A percentile compares a stretch with the other conserved stretches of the same genome.
Evolutionary conservation across 1,284 basidiomycete species (phyloP).

Genomic region (Marasmius oreades): DNA sequence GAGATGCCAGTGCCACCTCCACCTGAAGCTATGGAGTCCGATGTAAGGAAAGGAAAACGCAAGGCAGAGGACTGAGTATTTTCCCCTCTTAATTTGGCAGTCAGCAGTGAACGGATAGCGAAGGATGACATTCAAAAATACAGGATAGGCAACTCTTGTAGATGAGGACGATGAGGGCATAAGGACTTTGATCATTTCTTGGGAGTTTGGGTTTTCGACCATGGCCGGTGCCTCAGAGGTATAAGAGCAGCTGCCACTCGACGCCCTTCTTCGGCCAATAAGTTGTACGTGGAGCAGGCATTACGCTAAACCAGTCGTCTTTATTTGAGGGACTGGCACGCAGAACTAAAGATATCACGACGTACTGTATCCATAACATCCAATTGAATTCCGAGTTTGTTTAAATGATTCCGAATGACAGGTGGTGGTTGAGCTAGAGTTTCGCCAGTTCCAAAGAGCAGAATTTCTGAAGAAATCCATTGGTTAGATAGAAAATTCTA

Average conservation of each 20-base stretch:
- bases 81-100: background rate
- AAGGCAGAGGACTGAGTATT: constrained; percentile 27
- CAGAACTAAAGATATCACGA: constrained; percentile 15
- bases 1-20: constrained; percentile 19
- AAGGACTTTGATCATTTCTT: background rate
- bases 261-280: constrained; percentile 89
- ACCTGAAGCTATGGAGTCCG: constrained; percentile 24
- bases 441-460: constrained; percentile 86
- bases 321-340: constrained; percentile 1
- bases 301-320: constrained; percentile 61
- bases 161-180: background rate
- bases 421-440: constrained; percentile 71
- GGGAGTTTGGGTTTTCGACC: constrained; percentile 32
- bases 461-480: constrained; percentile 60
- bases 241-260: constrained; percentile 88
- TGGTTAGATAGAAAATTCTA: background rate
- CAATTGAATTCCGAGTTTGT: constrained; percentile 79
- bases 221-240: constrained; percentile 51
- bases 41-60: constrained; percentile 35
- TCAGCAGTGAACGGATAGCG: background rate
- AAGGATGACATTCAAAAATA: background rate
- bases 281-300: constrained; percentile 92
- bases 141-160: no score
- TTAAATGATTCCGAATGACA: constrained; percentile 66
- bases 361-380: constrained; percentile 94